A percentile compares a stretch with the other conserved stretches of the same genome.
Conservation (phyloP, 2,329 filamentous ascomycete species). For the Neofusicoccum umdonicola region DNA sequence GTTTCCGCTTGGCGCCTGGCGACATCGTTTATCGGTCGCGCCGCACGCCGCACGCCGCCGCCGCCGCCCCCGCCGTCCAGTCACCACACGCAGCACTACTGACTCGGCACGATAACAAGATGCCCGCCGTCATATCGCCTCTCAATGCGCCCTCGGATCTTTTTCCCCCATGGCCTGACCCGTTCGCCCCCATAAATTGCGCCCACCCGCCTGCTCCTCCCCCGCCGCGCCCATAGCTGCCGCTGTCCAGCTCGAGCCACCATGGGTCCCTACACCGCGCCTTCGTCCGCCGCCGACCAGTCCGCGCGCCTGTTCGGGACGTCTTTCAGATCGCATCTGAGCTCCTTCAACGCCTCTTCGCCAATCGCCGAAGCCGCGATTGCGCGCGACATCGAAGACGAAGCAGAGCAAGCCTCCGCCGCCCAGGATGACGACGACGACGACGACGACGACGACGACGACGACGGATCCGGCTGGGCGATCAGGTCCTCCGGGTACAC, state of each 20-base stretch:
- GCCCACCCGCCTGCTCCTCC: neutral
- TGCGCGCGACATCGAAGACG: slow-evolving; percentile 37
- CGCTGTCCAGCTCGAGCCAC: neutral
- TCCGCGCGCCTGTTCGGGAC: slow-evolving; percentile 17
- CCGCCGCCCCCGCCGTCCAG: slow-evolving; percentile 8
- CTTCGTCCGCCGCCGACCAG: neutral
- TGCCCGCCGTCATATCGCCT: slow-evolving; percentile 12
- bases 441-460: slow-evolving; percentile 52
- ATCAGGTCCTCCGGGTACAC: slow-evolving; percentile 42
- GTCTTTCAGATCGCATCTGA: slow-evolving; percentile 21
- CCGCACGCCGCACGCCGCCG: slow-evolving; percentile 1
- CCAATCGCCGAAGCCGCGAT: slow-evolving; percentile 39
- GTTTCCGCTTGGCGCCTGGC: neutral
- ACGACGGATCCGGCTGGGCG: slow-evolving; percentile 46
- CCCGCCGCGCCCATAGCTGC: neutral
- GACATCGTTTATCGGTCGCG: neutral
- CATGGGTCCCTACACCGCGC: slow-evolving; percentile 7
- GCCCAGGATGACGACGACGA: neutral
- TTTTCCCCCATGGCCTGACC: slow-evolving; percentile 9
- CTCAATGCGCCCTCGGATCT: neutral
- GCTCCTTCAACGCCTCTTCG: slow-evolving; percentile 24
- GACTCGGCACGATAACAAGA: slow-evolving; percentile 13
- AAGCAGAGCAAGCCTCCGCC: slow-evolving; percentile 17
- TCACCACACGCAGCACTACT: slow-evolving; percentile 4
- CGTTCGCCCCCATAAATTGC: neutral